Evolutionary conservation across 2,329 filamentous ascomycete genomes (phyloP).

Genomic region (Xylariaceae sp.): DNA sequence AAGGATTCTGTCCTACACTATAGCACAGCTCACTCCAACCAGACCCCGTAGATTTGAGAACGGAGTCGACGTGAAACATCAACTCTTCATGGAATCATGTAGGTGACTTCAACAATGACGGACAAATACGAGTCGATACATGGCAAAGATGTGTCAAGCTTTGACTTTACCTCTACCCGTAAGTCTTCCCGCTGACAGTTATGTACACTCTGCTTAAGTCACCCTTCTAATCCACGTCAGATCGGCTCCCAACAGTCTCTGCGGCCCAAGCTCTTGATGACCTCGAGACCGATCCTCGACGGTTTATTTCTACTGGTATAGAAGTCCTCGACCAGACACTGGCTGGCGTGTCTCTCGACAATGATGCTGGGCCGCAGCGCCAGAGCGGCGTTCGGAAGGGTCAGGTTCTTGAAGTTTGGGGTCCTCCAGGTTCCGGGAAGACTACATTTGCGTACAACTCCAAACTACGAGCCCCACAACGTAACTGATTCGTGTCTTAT

Average conservation of each 20-base stretch:
- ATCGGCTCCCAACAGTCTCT: slow-evolving; percentile 72
- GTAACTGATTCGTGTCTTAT: neutral
- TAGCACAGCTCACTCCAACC: no score
- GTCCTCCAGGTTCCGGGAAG: slow-evolving; percentile 81
- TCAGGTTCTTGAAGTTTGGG: slow-evolving; percentile 82
- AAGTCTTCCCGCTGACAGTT: slow-evolving; percentile 30
- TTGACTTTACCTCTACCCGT: slow-evolving; percentile 53
- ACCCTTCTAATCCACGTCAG: slow-evolving; percentile 39
- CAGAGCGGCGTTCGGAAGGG: slow-evolving; percentile 65
- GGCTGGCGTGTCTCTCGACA: slow-evolving; percentile 27
- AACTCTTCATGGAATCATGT: slow-evolving; percentile 13
- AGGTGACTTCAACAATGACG: slow-evolving; percentile 37
- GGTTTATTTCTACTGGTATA: slow-evolving; percentile 55
- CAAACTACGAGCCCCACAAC: neutral
- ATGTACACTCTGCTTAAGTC: slow-evolving; percentile 11
- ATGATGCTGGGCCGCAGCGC: slow-evolving; percentile 10
- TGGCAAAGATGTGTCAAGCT: slow-evolving; percentile 58
- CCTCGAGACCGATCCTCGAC: slow-evolving; percentile 48
- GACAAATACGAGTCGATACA: slow-evolving; percentile 55
- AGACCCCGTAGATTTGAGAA: neutral
- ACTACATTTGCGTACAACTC: slow-evolving; percentile 67
- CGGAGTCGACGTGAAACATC: neutral
- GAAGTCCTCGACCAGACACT: slow-evolving; percentile 49
- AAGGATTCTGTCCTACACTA: no score
- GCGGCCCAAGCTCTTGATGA: slow-evolving; percentile 67